phyloP scores from a whole-genome alignment of 1,284 basidiomycete genomes.

The Heterobasidion annosum region DNA sequence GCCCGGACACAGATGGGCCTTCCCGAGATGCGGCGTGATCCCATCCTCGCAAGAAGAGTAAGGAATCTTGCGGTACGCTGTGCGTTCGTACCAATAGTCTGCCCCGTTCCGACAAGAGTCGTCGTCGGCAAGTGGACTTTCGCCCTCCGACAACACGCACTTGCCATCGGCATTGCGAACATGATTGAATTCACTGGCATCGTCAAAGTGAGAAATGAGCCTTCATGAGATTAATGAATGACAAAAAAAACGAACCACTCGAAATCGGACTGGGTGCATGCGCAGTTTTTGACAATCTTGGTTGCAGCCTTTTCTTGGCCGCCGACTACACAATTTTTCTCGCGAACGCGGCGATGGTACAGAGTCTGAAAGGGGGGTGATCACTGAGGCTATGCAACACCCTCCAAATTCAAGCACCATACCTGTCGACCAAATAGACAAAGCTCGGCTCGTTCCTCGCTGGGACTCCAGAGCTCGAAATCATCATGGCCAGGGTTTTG shows the following conservation, averaged over 20 bases:
- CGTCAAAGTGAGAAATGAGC: background rate
- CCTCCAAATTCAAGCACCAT: conserved; percentile 6
- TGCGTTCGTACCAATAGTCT: conserved; percentile 87
- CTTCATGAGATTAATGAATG: background rate
- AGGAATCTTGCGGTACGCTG: conserved; percentile 82
- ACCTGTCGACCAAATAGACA: conserved; percentile 87
- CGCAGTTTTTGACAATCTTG: conserved; percentile 61
- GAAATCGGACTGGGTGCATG: conserved; percentile 71
- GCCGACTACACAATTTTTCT: conserved; percentile 79
- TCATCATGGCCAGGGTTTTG: conserved; percentile 78
- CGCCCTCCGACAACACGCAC: conserved; percentile 71
- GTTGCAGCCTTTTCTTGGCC: conserved; percentile 44
- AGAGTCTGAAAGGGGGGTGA: conserved; percentile 46
- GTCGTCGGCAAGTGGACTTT: conserved; percentile 48
- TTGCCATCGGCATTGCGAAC: conserved; percentile 56
- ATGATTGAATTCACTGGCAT: conserved; percentile 81
- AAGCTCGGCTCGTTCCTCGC: conserved; percentile 67
- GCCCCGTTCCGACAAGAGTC: conserved; percentile 54
- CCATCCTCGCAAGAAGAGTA: conserved; percentile 82
- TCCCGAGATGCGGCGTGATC: conserved; percentile 62
- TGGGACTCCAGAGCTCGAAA: conserved; percentile 93
- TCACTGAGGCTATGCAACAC: background rate
- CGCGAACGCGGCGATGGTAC: conserved; percentile 81
- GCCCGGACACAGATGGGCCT: conserved; percentile 71
- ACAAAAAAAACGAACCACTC: conserved; percentile 61